These are phyloP conservation scores for Tricholoma furcatifolium DNA, from an alignment of 768 basidiomycete genomes.

Conservation along the genomic window DNA sequence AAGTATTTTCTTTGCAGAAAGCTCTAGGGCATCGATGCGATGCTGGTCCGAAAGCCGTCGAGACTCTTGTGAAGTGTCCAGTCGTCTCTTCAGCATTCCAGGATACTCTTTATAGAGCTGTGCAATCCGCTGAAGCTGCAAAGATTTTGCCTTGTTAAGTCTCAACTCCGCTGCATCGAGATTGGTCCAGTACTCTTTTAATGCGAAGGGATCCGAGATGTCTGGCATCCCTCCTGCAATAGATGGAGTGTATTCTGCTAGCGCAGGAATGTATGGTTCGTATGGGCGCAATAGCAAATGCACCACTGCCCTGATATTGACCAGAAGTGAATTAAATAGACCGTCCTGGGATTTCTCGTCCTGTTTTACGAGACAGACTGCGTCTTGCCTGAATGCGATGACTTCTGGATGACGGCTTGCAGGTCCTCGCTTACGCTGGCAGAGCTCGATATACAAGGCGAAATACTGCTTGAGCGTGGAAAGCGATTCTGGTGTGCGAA, in stretches of 20 bases:
- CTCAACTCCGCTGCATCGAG: conserved; percentile 18
- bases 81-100: conserved; percentile 12
- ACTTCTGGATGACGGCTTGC: conserved; percentile 1
- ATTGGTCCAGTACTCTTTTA: conserved; percentile 15
- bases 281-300: not conserved
- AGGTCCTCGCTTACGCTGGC: not conserved
- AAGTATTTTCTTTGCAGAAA: conserved; percentile 13
- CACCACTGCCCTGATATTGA: not conserved
- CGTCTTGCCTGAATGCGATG: not conserved
- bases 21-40: conserved; percentile 10
- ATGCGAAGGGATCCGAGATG: conserved; percentile 8
- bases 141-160: conserved; percentile 19
- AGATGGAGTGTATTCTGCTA: not conserved
- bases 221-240: conserved; percentile 2
- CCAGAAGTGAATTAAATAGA: not conserved
- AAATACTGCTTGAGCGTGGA: conserved; percentile 8
- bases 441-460: conserved; percentile 5
- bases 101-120: conserved; percentile 18
- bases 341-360: not conserved
- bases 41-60: conserved; percentile 17
- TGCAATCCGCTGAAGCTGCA: conserved; percentile 22
- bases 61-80: conserved; percentile 17
- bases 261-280: not conserved
- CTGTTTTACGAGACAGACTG: not conserved
- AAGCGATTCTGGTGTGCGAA: conserved; percentile 3